These are phyloP conservation scores for Xylaria sp. DNA, from an alignment of 2,329 filamentous ascomycete species.

Conservation along the genomic window DNA sequence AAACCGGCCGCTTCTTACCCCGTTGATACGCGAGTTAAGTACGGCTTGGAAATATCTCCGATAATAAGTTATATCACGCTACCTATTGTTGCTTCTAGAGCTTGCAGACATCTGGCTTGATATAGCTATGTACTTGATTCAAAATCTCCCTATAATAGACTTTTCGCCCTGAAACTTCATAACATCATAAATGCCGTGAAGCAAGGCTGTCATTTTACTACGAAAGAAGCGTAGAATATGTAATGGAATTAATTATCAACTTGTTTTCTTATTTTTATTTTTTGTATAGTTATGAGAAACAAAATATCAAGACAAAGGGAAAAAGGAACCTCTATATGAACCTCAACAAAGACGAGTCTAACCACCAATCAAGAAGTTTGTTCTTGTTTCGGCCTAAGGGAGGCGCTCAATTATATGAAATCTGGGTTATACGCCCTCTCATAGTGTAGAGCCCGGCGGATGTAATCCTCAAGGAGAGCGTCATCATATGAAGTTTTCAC, in stretches of 20 bases:
- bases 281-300: background rate
- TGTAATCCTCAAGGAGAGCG: background rate
- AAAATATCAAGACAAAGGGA: background rate
- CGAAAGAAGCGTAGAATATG: background rate
- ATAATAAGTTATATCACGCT: background rate
- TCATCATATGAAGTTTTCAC: background rate
- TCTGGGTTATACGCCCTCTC: background rate
- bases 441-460: background rate
- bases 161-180: background rate
- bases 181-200: background rate
- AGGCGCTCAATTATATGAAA: background rate
- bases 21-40: background rate
- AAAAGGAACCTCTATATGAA: background rate
- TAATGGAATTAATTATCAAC: background rate
- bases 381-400: background rate
- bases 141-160: background rate
- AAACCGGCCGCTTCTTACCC: background rate
- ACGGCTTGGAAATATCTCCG: background rate
- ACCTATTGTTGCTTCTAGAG: too few species aligned
- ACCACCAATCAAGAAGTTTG: background rate
- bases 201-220: background rate
- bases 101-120: background rate
- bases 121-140: background rate
- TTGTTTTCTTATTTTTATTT: background rate
- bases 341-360: background rate